A percentile compares a stretch with the other conserved stretches of the same genome.
Conservation (phyloP, 2,329 filamentous ascomycete genomes). For the Scleromitrula shiraiana region DNA sequence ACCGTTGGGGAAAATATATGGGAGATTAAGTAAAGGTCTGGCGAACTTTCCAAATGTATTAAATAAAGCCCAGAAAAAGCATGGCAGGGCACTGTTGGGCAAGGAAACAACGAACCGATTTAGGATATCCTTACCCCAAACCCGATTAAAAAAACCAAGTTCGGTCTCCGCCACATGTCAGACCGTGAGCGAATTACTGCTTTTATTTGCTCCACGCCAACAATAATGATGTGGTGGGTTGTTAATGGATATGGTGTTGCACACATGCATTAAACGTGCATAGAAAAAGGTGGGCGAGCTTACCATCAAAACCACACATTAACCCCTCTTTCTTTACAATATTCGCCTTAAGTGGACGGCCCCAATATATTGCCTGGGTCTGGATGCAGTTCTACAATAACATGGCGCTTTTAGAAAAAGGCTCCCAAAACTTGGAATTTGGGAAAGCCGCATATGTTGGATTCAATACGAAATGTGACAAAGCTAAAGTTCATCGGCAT, state of each 20-base stretch:
- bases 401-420: neutral
- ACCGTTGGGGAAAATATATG: too few relatives aligned
- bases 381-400: slow-evolving; percentile 5
- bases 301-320: slow-evolving; percentile 2
- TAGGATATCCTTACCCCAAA: slow-evolving; percentile 1
- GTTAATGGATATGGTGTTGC: slow-evolving; percentile 11
- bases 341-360: slow-evolving; percentile 1
- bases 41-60: neutral
- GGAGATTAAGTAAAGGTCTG: too few relatives aligned
- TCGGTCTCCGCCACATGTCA: slow-evolving; percentile 8
- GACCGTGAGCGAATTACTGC: slow-evolving; percentile 2
- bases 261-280: slow-evolving; percentile 10
- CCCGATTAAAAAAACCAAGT: slow-evolving; percentile 1
- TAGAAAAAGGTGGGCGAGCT: slow-evolving; percentile 8
- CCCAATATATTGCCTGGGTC: neutral
- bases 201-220: slow-evolving; percentile 7
- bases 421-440: slow-evolving; percentile 8
- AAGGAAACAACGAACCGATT: slow-evolving; percentile 1
- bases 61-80: neutral
- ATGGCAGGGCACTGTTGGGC: neutral
- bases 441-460: neutral
- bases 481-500: neutral
- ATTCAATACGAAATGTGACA: neutral
- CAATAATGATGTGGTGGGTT: slow-evolving; percentile 12
- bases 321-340: slow-evolving; percentile 4